phyloP scores from a whole-genome alignment of 2,329 filamentous ascomycete genomes.

The Gremmenia infestans region DNA sequence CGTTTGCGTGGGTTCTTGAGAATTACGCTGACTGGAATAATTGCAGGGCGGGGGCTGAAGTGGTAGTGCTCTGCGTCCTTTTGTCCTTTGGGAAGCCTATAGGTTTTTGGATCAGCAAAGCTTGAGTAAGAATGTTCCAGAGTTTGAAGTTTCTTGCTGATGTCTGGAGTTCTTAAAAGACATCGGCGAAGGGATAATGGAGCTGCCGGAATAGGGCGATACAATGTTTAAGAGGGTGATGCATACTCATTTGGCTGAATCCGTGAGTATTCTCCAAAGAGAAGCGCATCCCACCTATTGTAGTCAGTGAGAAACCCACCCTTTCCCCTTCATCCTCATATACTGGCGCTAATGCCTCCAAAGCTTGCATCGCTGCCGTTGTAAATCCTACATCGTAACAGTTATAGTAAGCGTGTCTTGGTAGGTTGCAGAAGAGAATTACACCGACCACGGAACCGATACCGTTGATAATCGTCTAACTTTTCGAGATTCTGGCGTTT shows the following conservation, averaged over 20 bases:
- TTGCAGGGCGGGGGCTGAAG: not conserved
- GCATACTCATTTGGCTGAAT: not conserved
- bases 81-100: too few relatives aligned
- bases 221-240: too few relatives aligned
- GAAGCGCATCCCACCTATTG: not conserved
- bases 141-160: too few relatives aligned
- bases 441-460: not conserved
- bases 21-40: not conserved
- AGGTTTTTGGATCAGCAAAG: too few relatives aligned
- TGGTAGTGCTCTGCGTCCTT: not conserved
- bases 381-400: not conserved
- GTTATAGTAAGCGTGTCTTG: not conserved
- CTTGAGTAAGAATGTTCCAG: too few relatives aligned
- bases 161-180: too few relatives aligned
- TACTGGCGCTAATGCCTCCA: not conserved
- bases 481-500: not conserved
- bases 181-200: too few relatives aligned
- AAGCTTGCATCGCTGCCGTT: not conserved
- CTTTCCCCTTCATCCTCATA: not conserved
- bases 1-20: not conserved
- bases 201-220: too few relatives aligned
- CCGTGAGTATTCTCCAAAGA: not conserved
- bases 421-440: too few relatives aligned
- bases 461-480: not conserved
- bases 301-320: not conserved